Base-by-base conservation (phyloP, 176 grass and related monocot species). In the Juncus effusus region DNA sequence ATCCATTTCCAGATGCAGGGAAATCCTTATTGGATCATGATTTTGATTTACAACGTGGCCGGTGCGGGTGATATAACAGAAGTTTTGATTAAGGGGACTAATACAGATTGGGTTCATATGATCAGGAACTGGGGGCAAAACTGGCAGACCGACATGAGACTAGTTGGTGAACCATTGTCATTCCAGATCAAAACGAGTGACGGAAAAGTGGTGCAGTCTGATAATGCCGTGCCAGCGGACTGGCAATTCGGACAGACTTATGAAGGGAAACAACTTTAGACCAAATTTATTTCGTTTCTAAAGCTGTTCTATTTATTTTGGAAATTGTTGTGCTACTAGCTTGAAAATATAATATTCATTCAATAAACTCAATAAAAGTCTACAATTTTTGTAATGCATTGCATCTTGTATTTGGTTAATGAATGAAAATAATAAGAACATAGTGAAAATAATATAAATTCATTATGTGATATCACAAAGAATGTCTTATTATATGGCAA, bases 241-340 rank as follows among this genome's bases (percentile, higher is more conserved):
- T 78, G 81, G 81, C 54, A 74, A 65, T 74, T 83, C 16, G 75
- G 81, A 2, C 75, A 69, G 53, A 79, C 47, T 7, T 79, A 54
- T 13, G 55, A 64, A 9, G 65, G 76, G n/a, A 3, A 28, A 13
- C 37, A 72, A 0, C 15, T 79, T 63, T 28, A 56, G 40, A 64
- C 10, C 10, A 65, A 9, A 42, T 62, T 38, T 54, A 9, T 42
- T 56, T 0, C 2, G 15, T 70, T 42, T 0, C 3, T 1, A 42
- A 56, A 69, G 5, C 7, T 54, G 12, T 10, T 10, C 6, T 14
- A 70, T 70, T 56, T 15, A 39, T 70, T 56, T 40, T 70, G 49
- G 50, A 38, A 16, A 54, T 10, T 41, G 15, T 52, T 40, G 40
- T 70, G 51, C 36, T 61, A 9, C 9, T 47, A 47, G 44, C 4